Percentiles rank a stretch among this genome's conserved stretches.
phyloP scores from a whole-genome alignment of 2,329 filamentous ascomycete species.

The Hypoxylon sp. region DNA sequence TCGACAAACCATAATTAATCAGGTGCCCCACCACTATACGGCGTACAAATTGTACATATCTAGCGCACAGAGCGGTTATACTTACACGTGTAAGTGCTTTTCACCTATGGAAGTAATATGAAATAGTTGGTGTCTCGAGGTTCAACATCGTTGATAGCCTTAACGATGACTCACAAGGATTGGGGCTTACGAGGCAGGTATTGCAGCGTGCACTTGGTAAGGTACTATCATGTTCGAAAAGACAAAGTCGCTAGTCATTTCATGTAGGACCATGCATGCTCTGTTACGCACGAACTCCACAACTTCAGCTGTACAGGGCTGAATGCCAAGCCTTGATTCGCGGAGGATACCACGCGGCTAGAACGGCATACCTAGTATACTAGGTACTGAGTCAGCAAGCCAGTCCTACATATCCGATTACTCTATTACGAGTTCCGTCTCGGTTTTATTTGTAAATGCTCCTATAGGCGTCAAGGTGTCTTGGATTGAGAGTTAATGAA shows the following conservation, averaged over 20 bases:
- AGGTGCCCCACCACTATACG: conserved; percentile 24
- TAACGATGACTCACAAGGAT: background rate
- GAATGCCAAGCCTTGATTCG: conserved; percentile 24
- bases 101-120: background rate
- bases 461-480: background rate
- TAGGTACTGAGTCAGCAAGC: background rate
- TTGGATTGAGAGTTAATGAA: background rate
- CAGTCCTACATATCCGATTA: background rate
- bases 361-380: conserved; percentile 27
- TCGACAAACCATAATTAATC: conserved; percentile 26
- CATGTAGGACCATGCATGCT: conserved; percentile 12
- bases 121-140: background rate
- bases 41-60: background rate
- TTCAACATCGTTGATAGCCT: background rate
- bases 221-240: background rate
- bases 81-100: conserved; percentile 1
- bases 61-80: background rate
- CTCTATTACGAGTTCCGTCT: conserved; percentile 25
- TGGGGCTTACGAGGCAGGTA: background rate
- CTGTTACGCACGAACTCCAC: conserved; percentile 22
- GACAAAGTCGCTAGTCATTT: background rate
- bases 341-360: conserved; percentile 31
- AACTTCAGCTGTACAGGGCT: conserved; percentile 34
- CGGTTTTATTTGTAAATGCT: background rate
- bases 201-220: background rate